These are phyloP conservation scores for Immersiporthe knoxdaviesiana DNA, from an alignment of 2,329 filamentous ascomycete species.

Conservation along the genomic window DNA sequence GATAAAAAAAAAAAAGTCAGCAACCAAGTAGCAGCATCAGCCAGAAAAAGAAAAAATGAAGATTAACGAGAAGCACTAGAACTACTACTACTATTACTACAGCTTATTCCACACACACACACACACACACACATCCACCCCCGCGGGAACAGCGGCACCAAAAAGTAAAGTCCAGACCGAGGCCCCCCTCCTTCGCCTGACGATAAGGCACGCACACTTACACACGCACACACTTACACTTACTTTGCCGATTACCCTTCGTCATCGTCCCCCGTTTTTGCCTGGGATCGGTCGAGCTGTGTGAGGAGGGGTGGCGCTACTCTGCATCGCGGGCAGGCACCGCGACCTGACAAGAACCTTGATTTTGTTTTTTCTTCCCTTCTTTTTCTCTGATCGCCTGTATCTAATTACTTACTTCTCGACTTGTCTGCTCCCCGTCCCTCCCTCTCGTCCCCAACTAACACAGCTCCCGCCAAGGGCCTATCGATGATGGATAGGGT, in stretches of 20 bases:
- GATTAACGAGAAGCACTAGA: no score
- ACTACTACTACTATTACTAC: not conserved
- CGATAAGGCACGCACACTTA: not conserved
- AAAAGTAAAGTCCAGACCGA: not conserved
- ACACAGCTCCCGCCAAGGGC: not conserved
- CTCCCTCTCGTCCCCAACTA: no score
- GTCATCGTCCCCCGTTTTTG: not conserved
- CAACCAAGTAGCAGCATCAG: no score
- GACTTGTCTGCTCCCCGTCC: not conserved
- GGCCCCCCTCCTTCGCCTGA: not conserved
- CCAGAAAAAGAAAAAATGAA: not conserved
- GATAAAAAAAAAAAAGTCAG: not conserved
- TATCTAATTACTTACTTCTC: no score
- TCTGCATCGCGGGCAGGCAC: no score
- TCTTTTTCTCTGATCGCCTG: no score
- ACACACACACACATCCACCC: no score
- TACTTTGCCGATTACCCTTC: not conserved
- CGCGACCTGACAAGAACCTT: no score
- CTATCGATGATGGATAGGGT: not conserved
- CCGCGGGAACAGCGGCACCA: slow-evolving; percentile 2
- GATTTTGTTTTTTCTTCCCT: no score
- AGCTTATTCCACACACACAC: not conserved
- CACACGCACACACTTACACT: no score
- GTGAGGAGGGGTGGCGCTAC: no score
- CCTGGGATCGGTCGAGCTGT: no score